A percentile compares a stretch with the other conserved stretches of the same genome.
Conservation (phyloP, 1,284 basidiomycete genomes). For the Rhizoctonia solani region DNA sequence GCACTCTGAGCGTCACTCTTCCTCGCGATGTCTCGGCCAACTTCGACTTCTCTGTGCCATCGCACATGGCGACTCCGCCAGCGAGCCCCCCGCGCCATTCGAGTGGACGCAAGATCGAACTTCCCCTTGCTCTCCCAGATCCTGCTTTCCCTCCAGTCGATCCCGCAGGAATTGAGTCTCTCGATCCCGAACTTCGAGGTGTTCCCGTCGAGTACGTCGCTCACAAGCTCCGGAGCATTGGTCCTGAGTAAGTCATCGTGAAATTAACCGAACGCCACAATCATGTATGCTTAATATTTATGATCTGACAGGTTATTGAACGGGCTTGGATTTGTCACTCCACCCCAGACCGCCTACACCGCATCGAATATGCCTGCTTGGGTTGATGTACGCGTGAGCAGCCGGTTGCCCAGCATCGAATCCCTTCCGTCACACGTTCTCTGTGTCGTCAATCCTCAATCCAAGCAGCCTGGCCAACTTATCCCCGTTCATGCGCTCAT, state of each 20-base stretch:
- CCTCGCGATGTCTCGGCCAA: constrained; percentile 20
- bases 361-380: constrained; percentile 30
- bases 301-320: constrained; percentile 18
- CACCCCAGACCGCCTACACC: constrained; percentile 32
- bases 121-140: constrained; percentile 34
- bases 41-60: constrained; percentile 29
- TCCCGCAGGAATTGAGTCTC: constrained; percentile 24
- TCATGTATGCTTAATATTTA: constrained; percentile 19
- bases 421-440: constrained; percentile 31
- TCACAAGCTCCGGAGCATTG: constrained; percentile 31
- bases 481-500: constrained; percentile 31
- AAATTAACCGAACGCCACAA: constrained; percentile 29
- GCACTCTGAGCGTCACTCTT: constrained; percentile 18
- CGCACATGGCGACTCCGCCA: constrained; percentile 19
- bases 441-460: constrained; percentile 31
- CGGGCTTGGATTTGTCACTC: constrained; percentile 14
- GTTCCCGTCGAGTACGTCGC: constrained; percentile 35
- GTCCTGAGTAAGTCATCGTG: constrained; percentile 31
- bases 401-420: constrained; percentile 24
- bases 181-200: constrained; percentile 35
- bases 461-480: constrained; percentile 33
- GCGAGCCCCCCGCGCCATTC: constrained; percentile 27
- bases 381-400: constrained; percentile 33
- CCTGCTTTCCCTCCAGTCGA: constrained; percentile 34
- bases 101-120: constrained; percentile 26